phyloP scores from a whole-genome alignment of 1,284 basidiomycete species.

The Fistulinella cinereoalba region DNA sequence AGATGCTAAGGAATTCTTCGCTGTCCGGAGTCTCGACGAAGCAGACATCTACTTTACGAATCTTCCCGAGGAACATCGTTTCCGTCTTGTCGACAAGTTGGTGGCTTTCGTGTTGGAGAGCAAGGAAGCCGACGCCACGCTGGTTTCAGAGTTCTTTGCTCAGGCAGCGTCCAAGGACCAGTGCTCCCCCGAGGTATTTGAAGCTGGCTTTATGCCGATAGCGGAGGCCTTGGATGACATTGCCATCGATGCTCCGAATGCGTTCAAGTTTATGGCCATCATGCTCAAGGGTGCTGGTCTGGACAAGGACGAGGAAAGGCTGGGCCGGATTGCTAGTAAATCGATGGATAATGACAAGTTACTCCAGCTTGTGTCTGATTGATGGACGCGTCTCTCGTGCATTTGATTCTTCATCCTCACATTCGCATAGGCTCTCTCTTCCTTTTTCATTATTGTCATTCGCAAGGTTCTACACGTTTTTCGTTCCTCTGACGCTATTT shows the following conservation, averaged over 20 bases:
- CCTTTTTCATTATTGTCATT: constrained; percentile 10
- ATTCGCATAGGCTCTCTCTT: constrained; percentile 11
- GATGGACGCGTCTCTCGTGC: constrained; percentile 14
- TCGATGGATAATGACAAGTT: constrained; percentile 58
- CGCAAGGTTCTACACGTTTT: constrained; percentile 13
- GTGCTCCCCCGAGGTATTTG: constrained; percentile 57
- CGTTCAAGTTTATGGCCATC: constrained; percentile 71
- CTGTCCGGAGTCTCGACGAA: constrained; percentile 77
- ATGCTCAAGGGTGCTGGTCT: constrained; percentile 69
- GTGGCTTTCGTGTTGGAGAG: constrained; percentile 71
- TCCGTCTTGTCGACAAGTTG: constrained; percentile 71
- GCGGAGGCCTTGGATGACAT: constrained; percentile 84
- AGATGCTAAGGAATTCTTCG: constrained; percentile 78
- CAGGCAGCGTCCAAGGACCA: constrained; percentile 53
- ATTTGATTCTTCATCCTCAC: constrained; percentile 14
- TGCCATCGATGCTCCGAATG: constrained; percentile 86
- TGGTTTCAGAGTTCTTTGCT: constrained; percentile 70
- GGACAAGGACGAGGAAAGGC: constrained; percentile 56
- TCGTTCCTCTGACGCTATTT: constrained; percentile 29
- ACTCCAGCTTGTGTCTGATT: constrained; percentile 54
- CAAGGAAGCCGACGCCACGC: constrained; percentile 81
- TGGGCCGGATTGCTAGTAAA: constrained; percentile 55
- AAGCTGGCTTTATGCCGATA: constrained; percentile 63
- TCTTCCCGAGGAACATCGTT: constrained; percentile 63
- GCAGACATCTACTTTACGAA: constrained; percentile 81